Conservation (phyloP, 805 yeast genomes). For the Zygoascus flipseniorum region DNA sequence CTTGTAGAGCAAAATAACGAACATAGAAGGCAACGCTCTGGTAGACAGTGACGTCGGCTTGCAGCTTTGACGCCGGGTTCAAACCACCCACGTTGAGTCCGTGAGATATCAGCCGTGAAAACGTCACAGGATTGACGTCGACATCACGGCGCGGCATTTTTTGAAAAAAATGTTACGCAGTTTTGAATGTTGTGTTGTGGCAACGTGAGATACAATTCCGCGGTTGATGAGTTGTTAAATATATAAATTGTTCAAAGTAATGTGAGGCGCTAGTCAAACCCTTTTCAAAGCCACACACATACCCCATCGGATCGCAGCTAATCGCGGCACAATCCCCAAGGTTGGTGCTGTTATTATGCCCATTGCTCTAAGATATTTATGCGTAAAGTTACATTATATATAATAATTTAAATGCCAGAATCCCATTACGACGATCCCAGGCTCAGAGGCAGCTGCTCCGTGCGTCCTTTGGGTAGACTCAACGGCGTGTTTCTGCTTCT, state of each 20-base stretch:
- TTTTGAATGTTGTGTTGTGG: no score
- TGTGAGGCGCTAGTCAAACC: no score
- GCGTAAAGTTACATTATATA: background rate
- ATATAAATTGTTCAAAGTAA: no score
- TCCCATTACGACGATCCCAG: background rate
- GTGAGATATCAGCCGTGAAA: background rate
- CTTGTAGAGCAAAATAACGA: background rate
- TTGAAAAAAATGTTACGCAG: no score
- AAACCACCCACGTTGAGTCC: background rate
- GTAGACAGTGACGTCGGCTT: background rate
- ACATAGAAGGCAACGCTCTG: slow-evolving; percentile 6
- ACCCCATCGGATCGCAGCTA: no score
- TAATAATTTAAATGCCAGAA: background rate
- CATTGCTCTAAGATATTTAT: background rate
- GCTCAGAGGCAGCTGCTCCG: slow-evolving; percentile 13
- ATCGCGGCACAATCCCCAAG: no score
- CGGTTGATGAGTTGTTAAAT: no score
- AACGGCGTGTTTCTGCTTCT: slow-evolving; percentile 1
- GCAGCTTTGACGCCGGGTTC: slow-evolving; percentile 1
- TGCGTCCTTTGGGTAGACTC: slow-evolving; percentile 13
- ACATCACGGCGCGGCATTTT: background rate
- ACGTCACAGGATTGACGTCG: background rate
- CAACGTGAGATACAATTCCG: no score
- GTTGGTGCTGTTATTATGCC: no score
- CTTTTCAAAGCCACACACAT: no score